These are phyloP conservation scores for Excoecaria cochinchinensis DNA, from an alignment of 345 rosid species.

Conservation along the genomic window DNA sequence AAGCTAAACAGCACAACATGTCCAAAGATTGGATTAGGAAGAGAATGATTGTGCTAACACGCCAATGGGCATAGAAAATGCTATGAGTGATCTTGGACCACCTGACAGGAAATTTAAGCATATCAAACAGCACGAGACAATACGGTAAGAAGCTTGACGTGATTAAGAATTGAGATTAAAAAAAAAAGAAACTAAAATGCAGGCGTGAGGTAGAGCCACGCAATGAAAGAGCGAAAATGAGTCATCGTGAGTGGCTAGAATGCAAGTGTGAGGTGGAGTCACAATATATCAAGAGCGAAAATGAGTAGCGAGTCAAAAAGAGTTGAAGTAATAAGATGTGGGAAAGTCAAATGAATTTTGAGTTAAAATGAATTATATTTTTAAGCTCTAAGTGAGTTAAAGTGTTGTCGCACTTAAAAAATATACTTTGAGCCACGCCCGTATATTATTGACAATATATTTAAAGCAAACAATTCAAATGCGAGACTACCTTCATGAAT, in stretches of 20 bases:
- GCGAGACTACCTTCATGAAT: constrained; percentile 83
- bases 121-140: neutral
- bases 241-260: no score
- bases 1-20: neutral
- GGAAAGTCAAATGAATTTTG: neutral
- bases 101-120: neutral
- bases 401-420: neutral
- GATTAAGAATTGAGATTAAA: no score
- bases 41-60: neutral
- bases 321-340: no score
- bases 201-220: no score
- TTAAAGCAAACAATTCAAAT: neutral
- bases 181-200: no score
- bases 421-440: neutral
- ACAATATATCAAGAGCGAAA: neutral
- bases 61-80: neutral
- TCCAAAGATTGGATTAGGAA: neutral
- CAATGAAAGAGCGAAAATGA: neutral
- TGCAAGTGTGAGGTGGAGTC: neutral
- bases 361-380: neutral
- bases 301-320: neutral
- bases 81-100: neutral
- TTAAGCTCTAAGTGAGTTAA: neutral
- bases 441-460: neutral
- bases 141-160: no score